A percentile compares a stretch with the other conserved stretches of the same genome.
phyloP scores from a whole-genome alignment of 2,329 filamentous ascomycete genomes.

The Cercospora sp. region DNA sequence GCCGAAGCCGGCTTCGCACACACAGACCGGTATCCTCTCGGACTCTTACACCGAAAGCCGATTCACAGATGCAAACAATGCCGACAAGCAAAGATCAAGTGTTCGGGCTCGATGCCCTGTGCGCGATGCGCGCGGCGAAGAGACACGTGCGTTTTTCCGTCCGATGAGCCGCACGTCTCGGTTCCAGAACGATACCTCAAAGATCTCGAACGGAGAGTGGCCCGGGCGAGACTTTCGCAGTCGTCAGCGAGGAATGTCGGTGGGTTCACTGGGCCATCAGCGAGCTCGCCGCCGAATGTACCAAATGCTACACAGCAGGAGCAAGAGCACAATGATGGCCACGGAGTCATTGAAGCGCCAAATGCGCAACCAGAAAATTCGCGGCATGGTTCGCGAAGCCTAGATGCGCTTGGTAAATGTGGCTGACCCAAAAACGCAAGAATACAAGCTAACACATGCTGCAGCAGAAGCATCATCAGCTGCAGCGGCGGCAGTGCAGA shows the following conservation, averaged over 20 bases:
- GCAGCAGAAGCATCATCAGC: conserved; percentile 11
- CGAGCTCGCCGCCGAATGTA: background rate
- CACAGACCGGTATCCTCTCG: background rate
- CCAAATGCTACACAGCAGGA: background rate
- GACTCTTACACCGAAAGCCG: conserved; percentile 4
- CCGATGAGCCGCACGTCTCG: conserved; percentile 32
- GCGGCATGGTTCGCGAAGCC: background rate
- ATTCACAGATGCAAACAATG: conserved; percentile 46
- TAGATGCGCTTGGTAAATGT: conserved; percentile 1
- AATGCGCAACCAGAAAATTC: background rate
- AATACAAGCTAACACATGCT: background rate
- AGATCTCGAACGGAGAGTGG: conserved; percentile 17
- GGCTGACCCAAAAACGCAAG: background rate
- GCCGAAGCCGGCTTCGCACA: background rate
- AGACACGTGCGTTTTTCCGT: conserved; percentile 44
- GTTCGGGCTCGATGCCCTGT: conserved; percentile 47
- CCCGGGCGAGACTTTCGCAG: background rate
- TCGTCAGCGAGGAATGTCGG: background rate
- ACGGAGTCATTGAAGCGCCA: background rate
- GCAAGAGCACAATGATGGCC: background rate
- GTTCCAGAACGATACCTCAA: conserved; percentile 17
- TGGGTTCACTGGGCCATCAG: background rate
- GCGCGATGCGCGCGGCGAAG: conserved; percentile 48
- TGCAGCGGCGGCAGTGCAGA: background rate
- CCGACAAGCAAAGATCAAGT: conserved; percentile 50